Base-by-base conservation (phyloP, 768 basidiomycete species). In the Phlegmacium glaucopus region DNA sequence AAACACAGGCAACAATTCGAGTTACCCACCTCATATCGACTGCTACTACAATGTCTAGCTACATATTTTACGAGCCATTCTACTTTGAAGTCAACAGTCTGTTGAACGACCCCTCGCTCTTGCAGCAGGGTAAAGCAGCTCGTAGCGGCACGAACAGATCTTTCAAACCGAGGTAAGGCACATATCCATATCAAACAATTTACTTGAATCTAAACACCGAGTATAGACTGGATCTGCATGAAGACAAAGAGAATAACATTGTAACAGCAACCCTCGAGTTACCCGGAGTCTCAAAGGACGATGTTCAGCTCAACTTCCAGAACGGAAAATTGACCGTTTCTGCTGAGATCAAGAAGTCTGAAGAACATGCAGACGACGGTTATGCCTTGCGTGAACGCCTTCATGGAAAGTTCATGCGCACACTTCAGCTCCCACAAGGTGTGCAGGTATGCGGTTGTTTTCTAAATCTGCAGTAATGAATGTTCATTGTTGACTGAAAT, bases 221-320 rank as follows among this genome's bases (percentile, higher is more conserved):
- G 15, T 30, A 18, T 53, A 82, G 80, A 52, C 75, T 82, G 72
- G 77, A 82, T 51, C 60, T 82, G 4, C 74, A 78, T 56, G 79
- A 82, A 53, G 66, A 79, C 47, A 40, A 57, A 3, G 68, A 74
- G 17, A 64, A 60, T 28, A 78, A 78, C 52, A 55, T 65, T 26
- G 75, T 83, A 32, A 77, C 76, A 0, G 80, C 80, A 28, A 62
- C 70, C 7, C 80, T 84, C 54, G 82, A 83, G 54, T 61, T 84
- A 2, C 80, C 82, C 0, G 80, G 80, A 16, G 12, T 84, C 32
- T 65, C 64, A 47, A 73, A 76, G 16, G 75, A 79, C 27, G 64
- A 81, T 50, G 65, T 82, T 37, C 62, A 61, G 37, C 72, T 84
- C 50, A 79, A 82, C 48, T 56, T 80, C 9, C 71, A 74, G 42